Conservation (phyloP, 306 rosid genomes). For the Quercus wislizeni region DNA sequence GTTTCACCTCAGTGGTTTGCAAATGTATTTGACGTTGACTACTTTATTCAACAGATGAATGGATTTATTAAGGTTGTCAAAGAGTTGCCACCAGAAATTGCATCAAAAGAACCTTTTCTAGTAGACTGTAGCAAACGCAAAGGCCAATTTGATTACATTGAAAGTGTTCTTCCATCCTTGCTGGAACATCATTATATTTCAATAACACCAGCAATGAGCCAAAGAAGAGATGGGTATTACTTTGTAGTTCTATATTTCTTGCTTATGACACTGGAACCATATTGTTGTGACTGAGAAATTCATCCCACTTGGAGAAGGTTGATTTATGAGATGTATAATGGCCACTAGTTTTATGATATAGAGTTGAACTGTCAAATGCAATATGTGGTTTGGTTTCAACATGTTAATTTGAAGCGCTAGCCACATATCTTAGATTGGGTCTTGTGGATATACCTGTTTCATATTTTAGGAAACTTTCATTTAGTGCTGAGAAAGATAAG, state of each 20-base stretch:
- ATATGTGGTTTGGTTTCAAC: neutral
- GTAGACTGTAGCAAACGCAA: conserved; percentile 93
- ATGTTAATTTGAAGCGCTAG: neutral
- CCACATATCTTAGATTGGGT: neutral
- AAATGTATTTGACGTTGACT: conserved; percentile 79
- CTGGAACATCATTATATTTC: conserved; percentile 75
- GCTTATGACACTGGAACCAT: neutral
- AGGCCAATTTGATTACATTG: conserved; percentile 83
- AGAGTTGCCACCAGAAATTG: conserved; percentile 63
- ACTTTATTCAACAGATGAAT: conserved; percentile 64
- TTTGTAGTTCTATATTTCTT: neutral
- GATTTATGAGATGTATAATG: neutral
- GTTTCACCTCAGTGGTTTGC: conserved; percentile 64
- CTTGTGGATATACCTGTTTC: neutral
- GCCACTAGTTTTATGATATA: neutral
- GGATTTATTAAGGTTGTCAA: conserved; percentile 73
- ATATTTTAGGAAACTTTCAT: no score
- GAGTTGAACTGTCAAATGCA: neutral
- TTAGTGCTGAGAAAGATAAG: no score
- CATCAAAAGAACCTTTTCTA: conserved; percentile 60
- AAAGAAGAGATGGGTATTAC: conserved; percentile 85
- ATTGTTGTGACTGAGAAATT: neutral
- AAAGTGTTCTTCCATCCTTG: conserved; percentile 27
- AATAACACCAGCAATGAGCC: conserved; percentile 83
- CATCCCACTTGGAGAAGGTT: neutral